A percentile compares a stretch with the other conserved stretches of the same genome.
Evolutionary conservation across 2,329 filamentous ascomycete genomes (phyloP).

Genomic region (Fusarium sp.): DNA sequence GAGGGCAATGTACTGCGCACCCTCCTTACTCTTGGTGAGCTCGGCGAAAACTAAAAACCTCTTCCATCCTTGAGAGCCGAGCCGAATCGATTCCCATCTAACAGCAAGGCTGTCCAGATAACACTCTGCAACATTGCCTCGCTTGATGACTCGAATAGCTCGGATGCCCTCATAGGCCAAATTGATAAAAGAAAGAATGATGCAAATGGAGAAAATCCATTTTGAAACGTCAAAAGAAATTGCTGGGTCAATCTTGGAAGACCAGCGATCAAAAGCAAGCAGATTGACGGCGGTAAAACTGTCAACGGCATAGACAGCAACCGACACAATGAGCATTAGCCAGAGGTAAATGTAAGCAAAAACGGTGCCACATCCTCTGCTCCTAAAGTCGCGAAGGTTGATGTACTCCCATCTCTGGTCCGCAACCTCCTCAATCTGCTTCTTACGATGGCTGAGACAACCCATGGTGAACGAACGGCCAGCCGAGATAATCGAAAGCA

Average conservation of each 20-base stretch:
- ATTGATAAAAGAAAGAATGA: slow-evolving; percentile 89
- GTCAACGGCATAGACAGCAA: slow-evolving; percentile 90
- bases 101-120: slow-evolving; percentile 91
- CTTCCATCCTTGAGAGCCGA: slow-evolving; percentile 82
- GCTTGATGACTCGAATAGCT: slow-evolving; percentile 82
- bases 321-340: slow-evolving; percentile 80
- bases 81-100: slow-evolving; percentile 84
- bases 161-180: slow-evolving; percentile 83
- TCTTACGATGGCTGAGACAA: slow-evolving; percentile 71
- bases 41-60: slow-evolving; percentile 94
- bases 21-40: slow-evolving; percentile 91
- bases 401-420: slow-evolving; percentile 98
- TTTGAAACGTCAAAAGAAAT: slow-evolving; percentile 84
- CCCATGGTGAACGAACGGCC: slow-evolving; percentile 63
- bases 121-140: slow-evolving; percentile 88
- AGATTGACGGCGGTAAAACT: slow-evolving; percentile 94
- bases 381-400: slow-evolving; percentile 81
- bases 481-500: slow-evolving; percentile 23
- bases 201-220: slow-evolving; percentile 95
- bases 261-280: slow-evolving; percentile 90
- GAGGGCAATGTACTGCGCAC: slow-evolving; percentile 88
- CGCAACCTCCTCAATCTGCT: slow-evolving; percentile 74
- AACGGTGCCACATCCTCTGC: slow-evolving; percentile 79
- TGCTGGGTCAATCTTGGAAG: slow-evolving; percentile 81
- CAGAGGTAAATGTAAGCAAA: slow-evolving; percentile 89